Evolutionary conservation across 2,329 filamentous ascomycete genomes (phyloP).

Genomic region (Domatiomyces catenatus): DNA sequence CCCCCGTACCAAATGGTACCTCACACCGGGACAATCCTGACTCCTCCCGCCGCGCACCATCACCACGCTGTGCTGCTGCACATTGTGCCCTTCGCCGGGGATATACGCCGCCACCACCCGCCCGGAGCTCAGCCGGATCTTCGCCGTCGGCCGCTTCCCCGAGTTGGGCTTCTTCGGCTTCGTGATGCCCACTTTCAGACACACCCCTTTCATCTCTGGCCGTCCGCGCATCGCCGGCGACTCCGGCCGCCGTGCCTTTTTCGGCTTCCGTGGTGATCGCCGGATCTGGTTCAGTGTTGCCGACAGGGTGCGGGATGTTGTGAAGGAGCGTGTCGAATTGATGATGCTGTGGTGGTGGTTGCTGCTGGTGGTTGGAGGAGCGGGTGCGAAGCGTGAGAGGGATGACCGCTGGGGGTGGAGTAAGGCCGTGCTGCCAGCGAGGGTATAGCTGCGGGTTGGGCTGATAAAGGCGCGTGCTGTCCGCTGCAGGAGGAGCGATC

Average conservation of each 20-base stretch:
- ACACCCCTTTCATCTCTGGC: conserved; percentile 87
- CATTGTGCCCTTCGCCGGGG: conserved; percentile 93
- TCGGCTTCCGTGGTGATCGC: conserved; percentile 60
- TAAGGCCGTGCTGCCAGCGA: neutral
- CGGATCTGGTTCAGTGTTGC: conserved; percentile 63
- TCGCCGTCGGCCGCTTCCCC: conserved; percentile 86
- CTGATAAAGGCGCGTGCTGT: neutral
- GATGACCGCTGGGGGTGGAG: conserved; percentile 9
- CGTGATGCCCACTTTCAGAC: conserved; percentile 80
- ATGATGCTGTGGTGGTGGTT: conserved; percentile 2
- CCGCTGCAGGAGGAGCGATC: neutral
- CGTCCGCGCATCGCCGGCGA: conserved; percentile 67
- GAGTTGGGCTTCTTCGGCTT: conserved; percentile 99
- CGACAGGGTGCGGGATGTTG: conserved; percentile 39
- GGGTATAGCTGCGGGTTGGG: neutral
- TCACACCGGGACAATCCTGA: conserved; percentile 97
- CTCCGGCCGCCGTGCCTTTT: conserved; percentile 68
- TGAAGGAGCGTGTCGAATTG: conserved; percentile 32
- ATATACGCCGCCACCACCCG: conserved; percentile 86
- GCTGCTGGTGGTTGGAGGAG: conserved; percentile 10
- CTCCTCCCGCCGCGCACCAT: conserved; percentile 81
- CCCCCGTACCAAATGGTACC: conserved; percentile 83
- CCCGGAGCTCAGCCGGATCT: conserved; percentile 75
- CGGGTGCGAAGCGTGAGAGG: neutral
- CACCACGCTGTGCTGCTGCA: conserved; percentile 96